phyloP scores from a whole-genome alignment of 2,329 filamentous ascomycete species.

The Thermoascus crustaceus region DNA sequence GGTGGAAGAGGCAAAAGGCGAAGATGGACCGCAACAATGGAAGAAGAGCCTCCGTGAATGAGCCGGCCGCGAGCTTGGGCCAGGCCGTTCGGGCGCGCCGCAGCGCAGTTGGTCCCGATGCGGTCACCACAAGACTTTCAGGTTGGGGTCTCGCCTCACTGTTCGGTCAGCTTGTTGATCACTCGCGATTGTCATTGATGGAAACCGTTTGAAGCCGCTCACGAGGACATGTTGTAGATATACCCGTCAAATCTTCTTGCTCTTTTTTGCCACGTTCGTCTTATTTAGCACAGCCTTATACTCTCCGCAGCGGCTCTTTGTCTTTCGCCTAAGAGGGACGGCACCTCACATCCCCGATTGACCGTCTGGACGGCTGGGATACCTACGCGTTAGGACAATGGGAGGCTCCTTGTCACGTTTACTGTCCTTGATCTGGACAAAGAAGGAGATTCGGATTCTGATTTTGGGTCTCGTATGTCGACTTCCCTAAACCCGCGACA shows the following conservation, averaged over 20 bases:
- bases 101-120: constrained; percentile 5
- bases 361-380: not conserved
- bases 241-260: not conserved
- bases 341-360: not conserved
- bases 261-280: constrained; percentile 1
- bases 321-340: constrained; percentile 4
- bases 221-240: constrained; percentile 3
- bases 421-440: constrained; percentile 72
- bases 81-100: constrained; percentile 15
- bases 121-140: constrained; percentile 6
- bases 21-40: not conserved
- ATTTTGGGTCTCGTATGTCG: constrained; percentile 78
- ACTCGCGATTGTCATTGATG: not conserved
- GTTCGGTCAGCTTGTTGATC: not conserved
- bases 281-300: constrained; percentile 1
- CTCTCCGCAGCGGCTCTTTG: not conserved
- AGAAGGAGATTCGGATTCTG: constrained; percentile 96
- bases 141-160: constrained; percentile 2
- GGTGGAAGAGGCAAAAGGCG: too few relatives aligned
- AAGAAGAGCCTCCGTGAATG: not conserved
- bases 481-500: constrained; percentile 6
- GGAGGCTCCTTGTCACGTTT: constrained; percentile 50
- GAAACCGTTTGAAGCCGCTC: not conserved
- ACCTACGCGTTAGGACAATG: constrained; percentile 33
- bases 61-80: constrained; percentile 15